A percentile compares a stretch with the other conserved stretches of the same genome.
Conservation (phyloP, 768 basidiomycete species). For the Pleurotus salmoneostramineus region DNA sequence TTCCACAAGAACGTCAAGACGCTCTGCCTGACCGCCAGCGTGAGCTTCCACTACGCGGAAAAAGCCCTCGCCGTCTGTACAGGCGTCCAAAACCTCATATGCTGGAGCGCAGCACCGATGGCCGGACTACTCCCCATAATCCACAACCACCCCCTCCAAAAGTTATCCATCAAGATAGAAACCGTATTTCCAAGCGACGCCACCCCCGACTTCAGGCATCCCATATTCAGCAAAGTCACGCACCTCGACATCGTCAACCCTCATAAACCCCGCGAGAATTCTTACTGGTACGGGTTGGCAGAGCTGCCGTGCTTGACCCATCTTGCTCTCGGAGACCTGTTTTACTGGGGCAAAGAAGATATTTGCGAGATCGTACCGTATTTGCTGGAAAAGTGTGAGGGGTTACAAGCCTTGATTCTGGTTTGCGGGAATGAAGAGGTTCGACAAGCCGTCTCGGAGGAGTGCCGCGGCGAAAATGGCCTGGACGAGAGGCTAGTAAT, state of each 20-base stretch:
- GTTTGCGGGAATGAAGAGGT: slow-evolving; percentile 21
- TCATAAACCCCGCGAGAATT: slow-evolving; percentile 15
- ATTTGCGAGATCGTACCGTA: not conserved
- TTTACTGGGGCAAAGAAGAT: slow-evolving; percentile 1
- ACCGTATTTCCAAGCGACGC: slow-evolving; percentile 22
- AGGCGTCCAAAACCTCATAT: slow-evolving; percentile 30
- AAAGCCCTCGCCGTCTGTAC: slow-evolving; percentile 31
- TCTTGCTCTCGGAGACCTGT: slow-evolving; percentile 23
- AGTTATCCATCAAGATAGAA: slow-evolving; percentile 30
- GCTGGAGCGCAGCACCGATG: slow-evolving; percentile 26
- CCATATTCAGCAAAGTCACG: slow-evolving; percentile 26
- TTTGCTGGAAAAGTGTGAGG: not conserved
- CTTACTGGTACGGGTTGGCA: slow-evolving; percentile 22
- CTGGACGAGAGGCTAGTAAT: slow-evolving; percentile 16
- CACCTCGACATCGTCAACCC: slow-evolving; percentile 30
- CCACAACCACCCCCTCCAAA: slow-evolving; percentile 23
- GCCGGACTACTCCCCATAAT: slow-evolving; percentile 17
- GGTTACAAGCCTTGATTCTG: slow-evolving; percentile 20
- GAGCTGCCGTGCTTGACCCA: slow-evolving; percentile 26
- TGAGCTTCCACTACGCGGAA: slow-evolving; percentile 21
- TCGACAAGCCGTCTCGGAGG: slow-evolving; percentile 23
- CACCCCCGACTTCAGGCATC: slow-evolving; percentile 8
- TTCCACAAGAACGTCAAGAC: slow-evolving; percentile 31
- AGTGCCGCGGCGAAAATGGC: slow-evolving; percentile 12
- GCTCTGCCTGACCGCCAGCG: slow-evolving; percentile 32